These are phyloP conservation scores for Lactifluus piperatus DNA, from an alignment of 768 basidiomycete species.

Conservation along the genomic window DNA sequence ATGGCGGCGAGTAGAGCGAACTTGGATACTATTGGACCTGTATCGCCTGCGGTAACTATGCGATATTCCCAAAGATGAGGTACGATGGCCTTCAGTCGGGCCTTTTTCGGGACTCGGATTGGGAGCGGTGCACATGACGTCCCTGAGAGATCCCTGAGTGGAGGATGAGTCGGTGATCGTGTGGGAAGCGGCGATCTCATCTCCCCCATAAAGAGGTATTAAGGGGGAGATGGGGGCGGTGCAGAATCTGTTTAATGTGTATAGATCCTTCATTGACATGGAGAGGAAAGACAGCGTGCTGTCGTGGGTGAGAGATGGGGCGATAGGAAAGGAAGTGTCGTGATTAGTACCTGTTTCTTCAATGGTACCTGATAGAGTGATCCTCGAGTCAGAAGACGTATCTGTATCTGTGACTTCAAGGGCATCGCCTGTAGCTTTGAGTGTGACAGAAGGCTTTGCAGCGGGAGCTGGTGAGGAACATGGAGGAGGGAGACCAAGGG, in stretches of 20 bases:
- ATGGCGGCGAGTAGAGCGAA: background rate
- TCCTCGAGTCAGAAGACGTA: background rate
- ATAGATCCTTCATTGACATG: conserved; percentile 1
- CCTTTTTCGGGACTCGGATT: background rate
- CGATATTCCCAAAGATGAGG: background rate
- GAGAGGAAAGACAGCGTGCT: background rate
- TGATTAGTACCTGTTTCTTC: background rate
- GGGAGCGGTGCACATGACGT: too few relatives aligned
- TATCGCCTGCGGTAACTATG: background rate
- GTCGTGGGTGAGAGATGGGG: background rate
- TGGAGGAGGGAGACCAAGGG: background rate
- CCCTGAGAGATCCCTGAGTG: background rate
- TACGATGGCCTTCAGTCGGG: background rate
- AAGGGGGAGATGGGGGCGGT: too few relatives aligned
- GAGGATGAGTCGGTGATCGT: background rate
- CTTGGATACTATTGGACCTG: conserved; percentile 11
- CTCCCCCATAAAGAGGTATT: background rate
- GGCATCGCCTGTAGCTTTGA: background rate
- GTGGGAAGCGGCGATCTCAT: background rate
- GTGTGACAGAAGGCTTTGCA: background rate
- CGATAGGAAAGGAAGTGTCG: background rate
- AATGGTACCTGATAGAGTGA: background rate
- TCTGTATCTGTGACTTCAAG: background rate
- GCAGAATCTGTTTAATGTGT: background rate
- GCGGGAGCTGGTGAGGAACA: background rate